Evolutionary conservation across 2,329 filamentous ascomycete species (phyloP).

Genomic region (Aureobasidium lini): DNA sequence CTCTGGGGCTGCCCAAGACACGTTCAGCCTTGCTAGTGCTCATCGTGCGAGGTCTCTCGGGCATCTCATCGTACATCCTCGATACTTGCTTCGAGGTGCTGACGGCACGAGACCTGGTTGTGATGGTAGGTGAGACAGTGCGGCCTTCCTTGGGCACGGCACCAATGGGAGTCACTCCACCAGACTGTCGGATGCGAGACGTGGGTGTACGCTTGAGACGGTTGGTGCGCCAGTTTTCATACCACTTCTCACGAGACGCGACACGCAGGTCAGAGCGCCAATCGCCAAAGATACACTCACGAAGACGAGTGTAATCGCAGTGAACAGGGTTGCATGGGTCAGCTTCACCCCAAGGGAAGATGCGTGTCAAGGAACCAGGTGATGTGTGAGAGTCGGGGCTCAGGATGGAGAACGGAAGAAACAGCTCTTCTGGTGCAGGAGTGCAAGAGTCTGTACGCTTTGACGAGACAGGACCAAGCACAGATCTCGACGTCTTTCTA

Average conservation of each 20-base stretch:
- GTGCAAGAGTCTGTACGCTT: conserved; percentile 23
- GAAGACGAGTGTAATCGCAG: conserved; percentile 86
- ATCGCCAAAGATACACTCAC: conserved; percentile 86
- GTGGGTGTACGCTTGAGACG: conserved; percentile 33
- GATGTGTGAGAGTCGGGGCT: conserved; percentile 83
- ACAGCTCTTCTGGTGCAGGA: conserved; percentile 47
- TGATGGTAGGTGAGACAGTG: conserved; percentile 5
- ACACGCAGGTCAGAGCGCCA: conserved; percentile 89
- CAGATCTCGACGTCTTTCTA: conserved; percentile 19
- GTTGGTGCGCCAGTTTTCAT: conserved; percentile 82
- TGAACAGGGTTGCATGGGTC: conserved; percentile 86
- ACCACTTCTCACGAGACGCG: conserved; percentile 86
- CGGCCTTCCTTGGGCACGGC: conserved; percentile 26
- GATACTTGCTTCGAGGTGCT: neutral
- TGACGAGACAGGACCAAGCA: conserved; percentile 9
- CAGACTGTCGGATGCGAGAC: conserved; percentile 22
- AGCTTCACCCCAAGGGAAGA: conserved; percentile 95
- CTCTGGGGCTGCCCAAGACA: conserved; percentile 11
- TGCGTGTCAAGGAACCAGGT: conserved; percentile 63
- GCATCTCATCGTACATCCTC: neutral
- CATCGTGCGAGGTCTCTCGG: neutral
- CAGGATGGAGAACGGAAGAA: conserved; percentile 84
- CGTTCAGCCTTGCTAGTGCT: conserved; percentile 10
- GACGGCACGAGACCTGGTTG: conserved; percentile 3
- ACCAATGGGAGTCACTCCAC: conserved; percentile 29